phyloP scores from a whole-genome alignment of 2,329 filamentous ascomycete genomes.

The Ophiostoma montium region DNA sequence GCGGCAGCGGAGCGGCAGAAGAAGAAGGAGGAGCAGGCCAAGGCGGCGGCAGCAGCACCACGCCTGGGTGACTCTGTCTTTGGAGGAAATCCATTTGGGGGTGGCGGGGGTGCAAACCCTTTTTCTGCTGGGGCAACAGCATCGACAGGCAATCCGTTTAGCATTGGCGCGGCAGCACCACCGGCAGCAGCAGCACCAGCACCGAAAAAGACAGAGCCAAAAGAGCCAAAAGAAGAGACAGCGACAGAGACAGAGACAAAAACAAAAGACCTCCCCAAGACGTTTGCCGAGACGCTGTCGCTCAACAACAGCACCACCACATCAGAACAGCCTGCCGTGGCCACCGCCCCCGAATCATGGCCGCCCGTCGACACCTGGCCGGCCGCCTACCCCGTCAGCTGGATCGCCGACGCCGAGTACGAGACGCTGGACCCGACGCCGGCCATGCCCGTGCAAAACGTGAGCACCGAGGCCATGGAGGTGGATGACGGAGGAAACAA shows the following conservation, averaged over 20 bases:
- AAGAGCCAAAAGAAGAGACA: slow-evolving; percentile 13
- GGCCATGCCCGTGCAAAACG: slow-evolving; percentile 24
- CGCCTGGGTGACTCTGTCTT: slow-evolving; percentile 56
- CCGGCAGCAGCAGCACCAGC: neutral
- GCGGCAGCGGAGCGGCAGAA: slow-evolving; percentile 17
- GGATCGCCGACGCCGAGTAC: slow-evolving; percentile 79
- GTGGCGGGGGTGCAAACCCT: slow-evolving; percentile 18
- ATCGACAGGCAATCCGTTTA: slow-evolving; percentile 6
- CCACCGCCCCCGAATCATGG: slow-evolving; percentile 52
- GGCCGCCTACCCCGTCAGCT: slow-evolving; percentile 57
- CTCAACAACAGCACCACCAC: slow-evolving; percentile 40
- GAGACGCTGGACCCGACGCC: slow-evolving; percentile 61
- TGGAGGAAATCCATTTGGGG: slow-evolving; percentile 37
- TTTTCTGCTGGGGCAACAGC: slow-evolving; percentile 11
- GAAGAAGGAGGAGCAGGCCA: slow-evolving; percentile 18
- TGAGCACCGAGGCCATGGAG: slow-evolving; percentile 31
- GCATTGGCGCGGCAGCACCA: slow-evolving; percentile 6
- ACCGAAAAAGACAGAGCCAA: neutral
- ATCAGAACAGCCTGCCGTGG: slow-evolving; percentile 16
- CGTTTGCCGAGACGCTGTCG: slow-evolving; percentile 63
- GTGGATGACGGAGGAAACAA: slow-evolving; percentile 22
- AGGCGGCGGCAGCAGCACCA: slow-evolving; percentile 17
- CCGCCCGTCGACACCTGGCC: slow-evolving; percentile 52
- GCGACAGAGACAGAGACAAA: slow-evolving; percentile 1
- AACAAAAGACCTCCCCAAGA: slow-evolving; percentile 32